A percentile compares a stretch with the other conserved stretches of the same genome.
Evolutionary conservation across 768 basidiomycete genomes (phyloP).

Genomic region (Astraeus odoratus): DNA sequence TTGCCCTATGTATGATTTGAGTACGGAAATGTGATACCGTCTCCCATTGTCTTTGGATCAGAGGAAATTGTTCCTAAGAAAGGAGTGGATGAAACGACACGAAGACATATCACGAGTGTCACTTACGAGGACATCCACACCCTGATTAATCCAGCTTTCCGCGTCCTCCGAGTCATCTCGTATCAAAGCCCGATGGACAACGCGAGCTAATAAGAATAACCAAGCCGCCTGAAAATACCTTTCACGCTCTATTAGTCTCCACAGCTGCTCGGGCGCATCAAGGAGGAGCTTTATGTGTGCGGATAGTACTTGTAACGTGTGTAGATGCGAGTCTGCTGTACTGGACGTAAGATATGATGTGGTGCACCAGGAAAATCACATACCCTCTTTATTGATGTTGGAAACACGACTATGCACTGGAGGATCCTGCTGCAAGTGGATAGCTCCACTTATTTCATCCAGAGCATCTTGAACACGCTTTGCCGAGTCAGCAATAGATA

Average conservation of each 20-base stretch:
- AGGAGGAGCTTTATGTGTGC: constrained; percentile 89
- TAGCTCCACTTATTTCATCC: constrained; percentile 51
- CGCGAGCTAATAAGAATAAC: constrained; percentile 80
- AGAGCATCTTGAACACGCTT: constrained; percentile 56
- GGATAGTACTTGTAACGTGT: constrained; percentile 65
- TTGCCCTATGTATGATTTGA: constrained; percentile 88
- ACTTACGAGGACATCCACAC: constrained; percentile 54
- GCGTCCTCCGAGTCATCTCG: constrained; percentile 60
- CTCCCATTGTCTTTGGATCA: constrained; percentile 93
- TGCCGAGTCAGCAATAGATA: constrained; percentile 66
- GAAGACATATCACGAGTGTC: constrained; percentile 9
- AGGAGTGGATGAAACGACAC: neutral
- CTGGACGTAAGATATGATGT: constrained; percentile 1
- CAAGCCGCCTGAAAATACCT: constrained; percentile 79
- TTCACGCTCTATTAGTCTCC: constrained; percentile 78
- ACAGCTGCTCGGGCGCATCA: constrained; percentile 88
- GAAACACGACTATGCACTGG: constrained; percentile 37
- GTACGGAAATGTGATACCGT: constrained; percentile 77
- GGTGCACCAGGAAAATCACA: constrained; percentile 6
- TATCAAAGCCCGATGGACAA: constrained; percentile 72
- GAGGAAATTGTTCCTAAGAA: constrained; percentile 72
- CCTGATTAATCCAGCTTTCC: constrained; percentile 48
- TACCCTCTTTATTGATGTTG: constrained; percentile 37
- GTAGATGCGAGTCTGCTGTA: constrained; percentile 55
- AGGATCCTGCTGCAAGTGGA: constrained; percentile 41